Base-by-base conservation (phyloP, 192 early-diverging fungal species). In the Chytriomyces sp. region DNA sequence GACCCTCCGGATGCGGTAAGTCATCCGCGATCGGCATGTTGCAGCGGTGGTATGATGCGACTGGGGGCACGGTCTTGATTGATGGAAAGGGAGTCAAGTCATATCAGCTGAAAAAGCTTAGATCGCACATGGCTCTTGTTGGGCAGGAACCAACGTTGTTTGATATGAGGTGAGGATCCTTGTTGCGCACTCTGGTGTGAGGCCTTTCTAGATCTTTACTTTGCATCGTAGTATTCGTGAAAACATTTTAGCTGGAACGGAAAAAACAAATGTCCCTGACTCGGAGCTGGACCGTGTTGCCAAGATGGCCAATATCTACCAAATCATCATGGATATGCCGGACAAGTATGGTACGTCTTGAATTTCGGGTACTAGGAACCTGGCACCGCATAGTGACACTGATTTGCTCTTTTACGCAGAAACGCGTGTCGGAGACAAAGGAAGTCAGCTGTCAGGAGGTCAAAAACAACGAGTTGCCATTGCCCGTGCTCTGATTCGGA, bases 241-340 rank as follows among this genome's bases (percentile, higher is more conserved):
- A 59, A 83, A 83, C 73, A 72, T 83, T 83, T 70, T 93, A 91
- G 83, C 92, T 39, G 82, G 83, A 17, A 58, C 77, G 7, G 68
- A 81, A 30, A 36, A 64, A 58, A 3, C 12, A n/a, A 39, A 78
- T 44, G 58, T 76, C 28, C 59, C 89, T 0, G 78, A 91, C 60
- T 80, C 78, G 5, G 79, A 86, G 22, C 87, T 96, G 41, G 72
- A 84, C 54, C 64, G 77, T 5, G 92, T 89, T 0, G 92, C 93
- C 8, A 77, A 76, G n/a, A 79, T 85, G 59, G 93, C 93, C 59
- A 92, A 92, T 72, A 81, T 86, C 59, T 83, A 90, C 62, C 78
- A 84, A 8, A 91, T 91, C 57, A 87, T 91, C 69, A 63, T 72
- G 4, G 86, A 90, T 71, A 78, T 96, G 17, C 93, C 94, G 12